Percentiles rank a stretch among this genome's conserved stretches.
phyloP scores from a whole-genome alignment of 2,329 filamentous ascomycete species.

The Phaeoacremonium minimum region DNA sequence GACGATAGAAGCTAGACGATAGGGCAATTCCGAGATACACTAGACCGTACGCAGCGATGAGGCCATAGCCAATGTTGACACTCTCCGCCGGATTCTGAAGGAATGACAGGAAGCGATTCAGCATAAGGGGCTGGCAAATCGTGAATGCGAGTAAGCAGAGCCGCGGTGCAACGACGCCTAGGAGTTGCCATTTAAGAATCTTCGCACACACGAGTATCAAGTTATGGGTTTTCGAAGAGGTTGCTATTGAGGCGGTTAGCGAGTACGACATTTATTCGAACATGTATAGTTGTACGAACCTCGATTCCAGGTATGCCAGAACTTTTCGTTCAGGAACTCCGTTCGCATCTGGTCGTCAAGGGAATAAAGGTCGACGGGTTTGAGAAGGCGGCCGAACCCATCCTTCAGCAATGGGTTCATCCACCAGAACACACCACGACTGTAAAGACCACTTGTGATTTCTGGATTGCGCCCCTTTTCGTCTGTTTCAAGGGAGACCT shows the following conservation, averaged over 20 bases:
- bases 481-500: conserved; percentile 15
- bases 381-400: conserved; percentile 28
- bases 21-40: conserved; percentile 16
- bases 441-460: conserved; percentile 30
- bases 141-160: conserved; percentile 27
- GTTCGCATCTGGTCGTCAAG: conserved; percentile 27
- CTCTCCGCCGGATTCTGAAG: conserved; percentile 18
- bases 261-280: too few species aligned
- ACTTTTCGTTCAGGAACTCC: conserved; percentile 19
- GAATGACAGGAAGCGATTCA: conserved; percentile 25
- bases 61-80: conserved; percentile 3
- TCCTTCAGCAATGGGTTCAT: conserved; percentile 27
- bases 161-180: conserved; percentile 23
- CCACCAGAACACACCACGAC: conserved; percentile 32
- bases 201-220: conserved; percentile 20
- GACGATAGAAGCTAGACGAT: conserved; percentile 23
- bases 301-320: conserved; percentile 24
- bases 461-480: conserved; percentile 27
- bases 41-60: conserved; percentile 3
- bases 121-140: conserved; percentile 29
- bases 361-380: conserved; percentile 25
- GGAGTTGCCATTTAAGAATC: conserved; percentile 21
- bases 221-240: too few species aligned
- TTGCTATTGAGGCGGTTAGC: too few species aligned
- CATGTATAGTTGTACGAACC: conserved; percentile 12